Evolutionary conservation across 495 filamentous ascomycete genomes (phyloP), one percentile per base, ranked within the genome.

Genomic region (Aspergillus steynii): DNA sequence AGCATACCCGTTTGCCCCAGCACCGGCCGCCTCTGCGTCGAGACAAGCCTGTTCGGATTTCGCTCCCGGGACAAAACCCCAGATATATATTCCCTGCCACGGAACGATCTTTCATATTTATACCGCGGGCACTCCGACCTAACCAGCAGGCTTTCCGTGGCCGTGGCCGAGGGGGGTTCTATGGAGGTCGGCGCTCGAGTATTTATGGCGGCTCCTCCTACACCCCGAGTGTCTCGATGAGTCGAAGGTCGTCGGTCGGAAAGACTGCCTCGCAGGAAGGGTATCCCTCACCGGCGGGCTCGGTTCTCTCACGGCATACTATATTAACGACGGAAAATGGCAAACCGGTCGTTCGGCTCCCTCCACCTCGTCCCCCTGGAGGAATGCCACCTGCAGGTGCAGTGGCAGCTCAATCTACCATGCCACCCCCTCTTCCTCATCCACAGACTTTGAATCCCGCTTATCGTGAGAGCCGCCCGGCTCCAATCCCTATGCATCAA

Each of bases 31-130:
- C 95, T 34, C 83, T 99, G 37, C 90, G 95, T 53, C 90, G 95
- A 50, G 95, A 99, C 73, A 99, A 98, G 68, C 96, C 96, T 12
- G 95, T 98, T 29, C 88, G 95, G 50, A 91, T 99, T 58, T 97
- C 93, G 29, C 80, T 99, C 49, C 95, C 95, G 6, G 85, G 88
- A 26, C 82, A 87, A 56, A 72, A 84, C 20, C 86, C 92, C 26
- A 85, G 90, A 50, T 97, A 97, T 71, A 94, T 97, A 48, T 97
- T 94, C 73, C 95, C 95, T 6, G 86, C 90, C 10, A 82, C 82
- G 53, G 92, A 96, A 57, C 83, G 95, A 58, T 97, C 95, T 0
- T 99, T 99, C 70, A 96, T 98, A 65, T 99, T 99, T 75, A 99
- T 99, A 59, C 95, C 95, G 20, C 84, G 95, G 66, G 94, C 95